Percentiles rank a stretch among this genome's conserved stretches.
Evolutionary conservation across 1,284 basidiomycete genomes (phyloP).

Genomic region (Cryptococcus wingfieldii): DNA sequence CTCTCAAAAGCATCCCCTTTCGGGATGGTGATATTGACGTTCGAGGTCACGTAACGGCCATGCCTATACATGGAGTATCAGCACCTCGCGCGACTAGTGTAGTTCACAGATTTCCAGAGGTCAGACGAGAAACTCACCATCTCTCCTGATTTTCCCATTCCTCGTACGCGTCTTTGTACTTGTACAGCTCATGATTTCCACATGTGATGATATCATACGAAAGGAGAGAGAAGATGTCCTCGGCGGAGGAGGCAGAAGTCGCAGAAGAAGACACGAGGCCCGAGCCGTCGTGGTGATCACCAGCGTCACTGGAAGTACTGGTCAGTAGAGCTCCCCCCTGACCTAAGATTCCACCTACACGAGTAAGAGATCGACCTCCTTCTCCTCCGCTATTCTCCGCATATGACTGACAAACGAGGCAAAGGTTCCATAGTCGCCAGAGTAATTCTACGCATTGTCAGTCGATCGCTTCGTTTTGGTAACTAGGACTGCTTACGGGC

Average conservation of each 20-base stretch:
- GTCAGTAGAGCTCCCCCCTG: constrained; percentile 26
- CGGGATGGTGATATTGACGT: constrained; percentile 72
- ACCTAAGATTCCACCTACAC: constrained; percentile 55
- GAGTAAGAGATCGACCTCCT: constrained; percentile 43
- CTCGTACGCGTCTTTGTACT: constrained; percentile 68
- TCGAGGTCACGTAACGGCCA: constrained; percentile 75
- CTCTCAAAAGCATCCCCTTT: constrained; percentile 44
- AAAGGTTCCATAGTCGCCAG: constrained; percentile 72
- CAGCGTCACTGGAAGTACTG: constrained; percentile 53
- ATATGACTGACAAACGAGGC: constrained; percentile 75
- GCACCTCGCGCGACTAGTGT: not conserved
- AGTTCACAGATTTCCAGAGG: constrained; percentile 10
- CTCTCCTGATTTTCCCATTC: constrained; percentile 66
- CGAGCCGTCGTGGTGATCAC: constrained; percentile 69
- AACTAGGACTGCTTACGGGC: constrained; percentile 30
- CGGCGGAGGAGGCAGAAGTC: constrained; percentile 64
- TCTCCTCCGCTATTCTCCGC: constrained; percentile 60
- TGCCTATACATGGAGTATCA: constrained; percentile 49
- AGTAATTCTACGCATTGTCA: constrained; percentile 39
- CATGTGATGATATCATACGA: constrained; percentile 80
- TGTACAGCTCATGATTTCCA: constrained; percentile 86
- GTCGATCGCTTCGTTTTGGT: not conserved
- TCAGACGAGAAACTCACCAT: constrained; percentile 32
- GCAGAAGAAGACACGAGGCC: constrained; percentile 30
- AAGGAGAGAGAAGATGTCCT: constrained; percentile 69